These are phyloP conservation scores for Aspergillus floridensis DNA, from an alignment of 2,329 filamentous ascomycete species.

Conservation along the genomic window DNA sequence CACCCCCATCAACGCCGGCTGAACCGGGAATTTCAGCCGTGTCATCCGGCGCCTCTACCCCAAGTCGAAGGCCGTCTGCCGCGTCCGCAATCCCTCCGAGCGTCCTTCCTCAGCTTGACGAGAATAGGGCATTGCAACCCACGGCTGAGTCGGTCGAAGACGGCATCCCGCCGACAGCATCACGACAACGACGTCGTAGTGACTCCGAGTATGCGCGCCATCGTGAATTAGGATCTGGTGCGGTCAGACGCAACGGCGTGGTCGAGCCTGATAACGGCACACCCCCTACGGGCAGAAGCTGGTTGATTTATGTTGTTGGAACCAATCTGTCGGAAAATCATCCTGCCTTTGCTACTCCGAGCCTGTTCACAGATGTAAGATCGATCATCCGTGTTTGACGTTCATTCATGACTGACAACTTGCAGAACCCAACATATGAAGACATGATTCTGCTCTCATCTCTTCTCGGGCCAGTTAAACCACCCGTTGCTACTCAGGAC, in stretches of 20 bases:
- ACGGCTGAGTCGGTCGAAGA: constrained; percentile 43
- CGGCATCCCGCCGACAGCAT: constrained; percentile 40
- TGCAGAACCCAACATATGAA: constrained; percentile 63
- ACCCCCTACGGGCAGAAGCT: constrained; percentile 58
- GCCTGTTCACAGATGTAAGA: constrained; percentile 65
- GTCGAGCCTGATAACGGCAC: constrained; percentile 57
- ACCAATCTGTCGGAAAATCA: constrained; percentile 69
- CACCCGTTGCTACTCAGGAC: constrained; percentile 63
- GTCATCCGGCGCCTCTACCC: constrained; percentile 53
- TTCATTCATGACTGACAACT: constrained; percentile 11
- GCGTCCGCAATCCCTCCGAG: constrained; percentile 44
- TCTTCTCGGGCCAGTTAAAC: constrained; percentile 65
- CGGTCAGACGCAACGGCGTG: constrained; percentile 62
- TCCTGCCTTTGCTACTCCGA: constrained; percentile 67
- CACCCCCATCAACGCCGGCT: constrained; percentile 63
- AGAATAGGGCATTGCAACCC: constrained; percentile 37
- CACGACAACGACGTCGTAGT: constrained; percentile 55
- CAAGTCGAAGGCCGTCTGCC: constrained; percentile 47
- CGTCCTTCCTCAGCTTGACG: constrained; percentile 39
- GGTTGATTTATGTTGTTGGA: constrained; percentile 70
- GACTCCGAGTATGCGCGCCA: constrained; percentile 58
- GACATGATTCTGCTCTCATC: constrained; percentile 69
- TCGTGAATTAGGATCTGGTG: constrained; percentile 59
- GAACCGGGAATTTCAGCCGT: constrained; percentile 56
- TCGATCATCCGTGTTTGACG: not conserved